Base-by-base conservation (phyloP, 805 yeast genomes). In the Wickerhamomyces bisporus region DNA sequence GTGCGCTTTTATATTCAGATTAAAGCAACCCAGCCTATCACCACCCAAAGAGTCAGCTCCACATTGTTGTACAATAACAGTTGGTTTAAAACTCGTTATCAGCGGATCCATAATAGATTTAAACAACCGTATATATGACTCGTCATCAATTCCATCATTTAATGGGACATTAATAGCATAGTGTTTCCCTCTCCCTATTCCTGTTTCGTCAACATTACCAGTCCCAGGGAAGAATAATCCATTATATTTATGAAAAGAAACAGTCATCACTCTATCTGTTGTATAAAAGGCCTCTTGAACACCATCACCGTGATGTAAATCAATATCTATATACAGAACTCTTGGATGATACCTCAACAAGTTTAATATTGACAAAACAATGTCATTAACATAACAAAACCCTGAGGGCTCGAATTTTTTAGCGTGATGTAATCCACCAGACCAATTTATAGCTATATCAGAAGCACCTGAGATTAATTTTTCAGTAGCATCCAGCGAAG, bases 211-310 rank as follows among this genome's bases (percentile, higher is more conserved):
- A 35, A 88, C 73, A 49, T 86, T 85, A 19, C 98, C 98, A 0
- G 98, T 91, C 12, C 96, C 97, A 3, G 98, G 98, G 72, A 91
- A 91, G 58, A 87, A 91, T 60, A 87, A 93, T 16, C 98, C 98
- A 51, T 76, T 77, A 60, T 81, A 91, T 63, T 88, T 91, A 70
- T 89, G 98, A 71, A 89, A 89, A 10, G 94, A 83, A 49, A 89
- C 89, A 1, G 97, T 89, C 96, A 89, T 88, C 32, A 89, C 98
- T 43, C 98, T 68, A 61, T 89, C 98, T 2, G 96, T 86, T 14
- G 93, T 77, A 64, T 91, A 86, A 56, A 91, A 91, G 1, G 97
- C 97, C 61, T 91, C 98, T 61, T 91, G 96, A 15, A 91, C 98
- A 47, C 98, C 98, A 62, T 91, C 98, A 32, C 98, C 98, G 57